Evolutionary conservation across 2,329 filamentous ascomycete species (phyloP).

Genomic region (Fusarium drepaniforme): DNA sequence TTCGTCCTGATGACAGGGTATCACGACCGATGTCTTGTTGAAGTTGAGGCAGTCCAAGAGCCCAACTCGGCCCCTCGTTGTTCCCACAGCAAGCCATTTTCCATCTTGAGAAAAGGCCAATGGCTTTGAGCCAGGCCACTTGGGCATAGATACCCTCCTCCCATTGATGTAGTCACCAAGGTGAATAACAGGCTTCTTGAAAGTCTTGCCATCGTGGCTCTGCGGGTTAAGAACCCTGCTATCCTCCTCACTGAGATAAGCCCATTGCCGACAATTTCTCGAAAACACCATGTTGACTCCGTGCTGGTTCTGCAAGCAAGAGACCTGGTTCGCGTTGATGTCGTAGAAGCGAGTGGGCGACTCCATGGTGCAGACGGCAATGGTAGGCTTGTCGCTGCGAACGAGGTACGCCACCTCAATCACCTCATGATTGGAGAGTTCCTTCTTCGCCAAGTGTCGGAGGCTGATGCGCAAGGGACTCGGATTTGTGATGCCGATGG

Average conservation of each 20-base stretch:
- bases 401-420: slow-evolving; percentile 37
- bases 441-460: slow-evolving; percentile 43
- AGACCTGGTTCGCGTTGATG: slow-evolving; percentile 35
- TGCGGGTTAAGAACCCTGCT: slow-evolving; percentile 33
- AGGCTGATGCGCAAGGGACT: slow-evolving; percentile 41
- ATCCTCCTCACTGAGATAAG: slow-evolving; percentile 44
- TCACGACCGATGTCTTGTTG: slow-evolving; percentile 28
- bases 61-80: slow-evolving; percentile 36
- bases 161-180: slow-evolving; percentile 43
- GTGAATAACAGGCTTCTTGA: slow-evolving; percentile 39
- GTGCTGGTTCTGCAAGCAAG: slow-evolving; percentile 37
- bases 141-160: slow-evolving; percentile 27
- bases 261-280: slow-evolving; percentile 38
- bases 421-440: slow-evolving; percentile 42
- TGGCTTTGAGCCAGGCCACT: slow-evolving; percentile 39
- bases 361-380: slow-evolving; percentile 42
- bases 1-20: slow-evolving; percentile 41
- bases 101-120: slow-evolving; percentile 42
- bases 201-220: slow-evolving; percentile 36
- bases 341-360: slow-evolving; percentile 44
- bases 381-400: slow-evolving; percentile 30
- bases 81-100: slow-evolving; percentile 39
- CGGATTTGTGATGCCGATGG: slow-evolving; percentile 42
- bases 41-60: slow-evolving; percentile 36
- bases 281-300: slow-evolving; percentile 42